Evolutionary conservation across 495 filamentous ascomycete species (phyloP).

Genomic region (Lasiosphaeris hirsuta): DNA sequence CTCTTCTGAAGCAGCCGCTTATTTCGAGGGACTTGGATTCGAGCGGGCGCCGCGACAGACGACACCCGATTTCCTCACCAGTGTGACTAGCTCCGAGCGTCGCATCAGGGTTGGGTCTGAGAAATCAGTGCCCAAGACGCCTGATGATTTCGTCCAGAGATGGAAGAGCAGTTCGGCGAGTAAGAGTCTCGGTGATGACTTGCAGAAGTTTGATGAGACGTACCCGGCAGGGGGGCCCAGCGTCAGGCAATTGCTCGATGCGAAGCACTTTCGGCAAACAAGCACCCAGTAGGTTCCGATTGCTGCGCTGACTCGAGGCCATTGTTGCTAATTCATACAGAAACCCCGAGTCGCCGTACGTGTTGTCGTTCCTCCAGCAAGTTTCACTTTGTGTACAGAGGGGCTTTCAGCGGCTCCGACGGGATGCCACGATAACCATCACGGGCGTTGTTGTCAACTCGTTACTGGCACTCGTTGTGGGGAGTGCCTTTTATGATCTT

Average conservation of each 20-base stretch:
- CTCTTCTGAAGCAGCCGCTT: slow-evolving; percentile 49
- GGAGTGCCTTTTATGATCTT: slow-evolving; percentile 66
- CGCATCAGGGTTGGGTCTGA: slow-evolving; percentile 60
- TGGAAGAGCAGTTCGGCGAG: slow-evolving; percentile 41
- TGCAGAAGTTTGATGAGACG: slow-evolving; percentile 53
- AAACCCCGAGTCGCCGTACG: slow-evolving; percentile 50
- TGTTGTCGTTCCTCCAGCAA: slow-evolving; percentile 54
- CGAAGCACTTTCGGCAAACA: slow-evolving; percentile 20
- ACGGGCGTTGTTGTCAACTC: slow-evolving; percentile 57
- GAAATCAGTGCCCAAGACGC: slow-evolving; percentile 56
- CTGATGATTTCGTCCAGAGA: slow-evolving; percentile 55
- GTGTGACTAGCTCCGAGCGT: slow-evolving; percentile 67
- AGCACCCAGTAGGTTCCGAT: background rate
- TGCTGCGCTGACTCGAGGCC: background rate
- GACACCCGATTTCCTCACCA: slow-evolving; percentile 67
- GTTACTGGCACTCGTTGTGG: slow-evolving; percentile 60
- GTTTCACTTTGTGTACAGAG: slow-evolving; percentile 55
- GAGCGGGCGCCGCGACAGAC: slow-evolving; percentile 47
- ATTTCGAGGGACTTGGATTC: slow-evolving; percentile 58
- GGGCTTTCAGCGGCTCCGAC: slow-evolving; percentile 53
- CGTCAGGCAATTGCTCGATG: slow-evolving; percentile 8
- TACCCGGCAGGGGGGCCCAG: slow-evolving; percentile 44
- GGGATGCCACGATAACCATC: slow-evolving; percentile 55
- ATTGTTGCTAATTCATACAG: background rate
- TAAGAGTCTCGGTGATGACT: slow-evolving; percentile 53